Percentiles rank a stretch among this genome's conserved stretches.
phyloP scores from a whole-genome alignment of 306 rosid genomes.

The Delonix regia region DNA sequence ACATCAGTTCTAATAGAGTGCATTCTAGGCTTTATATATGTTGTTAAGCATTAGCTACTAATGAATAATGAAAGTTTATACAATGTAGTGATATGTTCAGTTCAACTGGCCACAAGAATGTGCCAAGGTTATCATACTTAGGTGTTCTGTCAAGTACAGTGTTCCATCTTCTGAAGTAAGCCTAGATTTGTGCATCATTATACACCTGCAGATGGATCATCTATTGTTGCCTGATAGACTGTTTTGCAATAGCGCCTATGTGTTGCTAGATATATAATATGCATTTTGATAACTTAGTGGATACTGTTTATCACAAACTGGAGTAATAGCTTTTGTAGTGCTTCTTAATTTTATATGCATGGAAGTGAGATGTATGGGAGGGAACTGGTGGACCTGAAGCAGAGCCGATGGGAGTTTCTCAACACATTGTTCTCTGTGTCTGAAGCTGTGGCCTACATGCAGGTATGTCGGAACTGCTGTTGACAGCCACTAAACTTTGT shows the following conservation, averaged over 20 bases:
- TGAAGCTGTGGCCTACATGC: constrained; percentile 99
- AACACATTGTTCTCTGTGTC: constrained; percentile 96
- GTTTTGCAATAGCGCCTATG: constrained; percentile 14
- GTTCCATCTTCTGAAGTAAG: constrained; percentile 29
- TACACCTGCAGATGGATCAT: constrained; percentile 23
- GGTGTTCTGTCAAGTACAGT: constrained; percentile 18
- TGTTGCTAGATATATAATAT: constrained; percentile 9
- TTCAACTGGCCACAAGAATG: constrained; percentile 31
- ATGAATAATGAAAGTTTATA: constrained; percentile 9
- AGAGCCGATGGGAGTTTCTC: constrained; percentile 91
- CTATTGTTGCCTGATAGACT: constrained; percentile 28
- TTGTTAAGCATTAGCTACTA: constrained; percentile 18
- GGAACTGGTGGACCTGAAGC: constrained; percentile 95
- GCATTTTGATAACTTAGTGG: constrained; percentile 35
- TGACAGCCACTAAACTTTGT: constrained; percentile 28
- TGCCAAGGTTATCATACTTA: constrained; percentile 24
- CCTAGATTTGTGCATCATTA: constrained; percentile 24
- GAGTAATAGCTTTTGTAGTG: constrained; percentile 47
- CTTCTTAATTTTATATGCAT: constrained; percentile 60
- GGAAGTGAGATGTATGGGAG: constrained; percentile 95
- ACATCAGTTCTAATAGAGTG: not conserved
- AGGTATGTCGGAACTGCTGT: constrained; percentile 56
- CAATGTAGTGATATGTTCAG: constrained; percentile 11
- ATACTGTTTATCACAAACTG: constrained; percentile 39
- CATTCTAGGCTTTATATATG: constrained; percentile 12